Base-by-base conservation (phyloP, 2,329 filamentous ascomycete genomes). In the Penicillium hesseltinei region DNA sequence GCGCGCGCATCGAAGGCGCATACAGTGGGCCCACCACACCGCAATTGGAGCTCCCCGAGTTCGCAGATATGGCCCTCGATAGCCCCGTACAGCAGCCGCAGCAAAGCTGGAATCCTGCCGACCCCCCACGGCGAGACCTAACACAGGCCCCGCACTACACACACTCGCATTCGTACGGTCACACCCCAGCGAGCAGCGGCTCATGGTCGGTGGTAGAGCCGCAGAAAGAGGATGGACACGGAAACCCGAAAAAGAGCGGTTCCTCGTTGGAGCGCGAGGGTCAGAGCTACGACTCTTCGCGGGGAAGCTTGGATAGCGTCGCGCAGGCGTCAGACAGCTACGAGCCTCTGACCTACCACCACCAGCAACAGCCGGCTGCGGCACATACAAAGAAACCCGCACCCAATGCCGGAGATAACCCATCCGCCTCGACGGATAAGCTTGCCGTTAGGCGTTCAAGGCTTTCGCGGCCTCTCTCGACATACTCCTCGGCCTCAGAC, bases 401-500 rank as follows among this genome's bases (percentile, higher is more conserved):
- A 2, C 64, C 70, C 11, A 73, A 71, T 7, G 70, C 67, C 23
- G 71, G 74, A 5, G 84, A 87, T 33, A 76, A 77, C 54, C 79
- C 74, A 17, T 73, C 77, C 3, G 76, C 77, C 35, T 81, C 84
- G 59, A 84, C 84, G 61, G 84, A 86, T 46, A 84, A 88, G 70
- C 76, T 90, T 36, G 86, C 86, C 3, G 63, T 86, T 83, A 25
- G 58, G 33, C 59, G 82, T 10, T 60, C 62, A n/a, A 58, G 59
- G 15, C 39, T 89, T 61, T 82, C 83, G 40, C 83, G 92, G 51
- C 92, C 92, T 5, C 82, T 82, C 25, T 96, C 92, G 13, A 81
- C 88, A 5, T 92, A 92, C 73, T 94, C 90, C 2, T 81, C 84
- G 15, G 83, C 84, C 47, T 91, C 90, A 17, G 91, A 96, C 47